Conservation (phyloP, 1,139 yeast genomes). For the Protomyces gravidus region DNA sequence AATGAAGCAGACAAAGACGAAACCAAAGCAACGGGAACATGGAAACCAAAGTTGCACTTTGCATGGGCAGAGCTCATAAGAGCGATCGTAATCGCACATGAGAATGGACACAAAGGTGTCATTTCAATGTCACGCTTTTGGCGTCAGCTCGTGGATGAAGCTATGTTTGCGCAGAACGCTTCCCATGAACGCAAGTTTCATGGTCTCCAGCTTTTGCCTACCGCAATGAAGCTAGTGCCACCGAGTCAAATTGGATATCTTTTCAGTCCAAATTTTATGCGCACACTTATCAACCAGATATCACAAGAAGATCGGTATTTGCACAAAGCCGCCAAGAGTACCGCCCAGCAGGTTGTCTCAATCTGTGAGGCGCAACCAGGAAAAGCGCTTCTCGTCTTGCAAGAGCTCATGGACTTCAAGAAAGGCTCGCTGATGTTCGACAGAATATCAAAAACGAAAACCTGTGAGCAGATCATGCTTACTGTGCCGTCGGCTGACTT, state of each 20-base stretch:
- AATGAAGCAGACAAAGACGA: conserved; percentile 31
- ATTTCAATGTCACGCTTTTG: conserved; percentile 66
- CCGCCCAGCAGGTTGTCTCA: neutral
- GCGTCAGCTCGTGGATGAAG: conserved; percentile 73
- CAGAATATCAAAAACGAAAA: conserved; percentile 66
- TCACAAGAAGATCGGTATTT: conserved; percentile 62
- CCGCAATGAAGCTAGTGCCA: conserved; percentile 45
- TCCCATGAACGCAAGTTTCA: conserved; percentile 82
- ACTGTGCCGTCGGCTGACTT: conserved; percentile 38
- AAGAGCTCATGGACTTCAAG: neutral
- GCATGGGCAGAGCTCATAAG: conserved; percentile 67
- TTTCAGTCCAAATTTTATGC: conserved; percentile 66
- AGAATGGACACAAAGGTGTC: conserved; percentile 1
- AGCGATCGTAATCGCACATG: conserved; percentile 35
- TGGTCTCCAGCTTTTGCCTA: conserved; percentile 72
- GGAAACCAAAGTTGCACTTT: conserved; percentile 77
- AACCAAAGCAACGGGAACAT: conserved; percentile 55
- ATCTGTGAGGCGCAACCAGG: conserved; percentile 3
- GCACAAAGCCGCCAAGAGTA: conserved; percentile 57
- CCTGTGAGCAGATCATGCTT: conserved; percentile 50
- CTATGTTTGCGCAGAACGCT: conserved; percentile 67
- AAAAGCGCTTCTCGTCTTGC: conserved; percentile 1
- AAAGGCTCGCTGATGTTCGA: conserved; percentile 54
- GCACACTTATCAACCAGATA: conserved; percentile 74
- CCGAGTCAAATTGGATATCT: conserved; percentile 44